Conservation (phyloP, 495 filamentous ascomycete genomes). For the Neurospora tetrasperma region DNA sequence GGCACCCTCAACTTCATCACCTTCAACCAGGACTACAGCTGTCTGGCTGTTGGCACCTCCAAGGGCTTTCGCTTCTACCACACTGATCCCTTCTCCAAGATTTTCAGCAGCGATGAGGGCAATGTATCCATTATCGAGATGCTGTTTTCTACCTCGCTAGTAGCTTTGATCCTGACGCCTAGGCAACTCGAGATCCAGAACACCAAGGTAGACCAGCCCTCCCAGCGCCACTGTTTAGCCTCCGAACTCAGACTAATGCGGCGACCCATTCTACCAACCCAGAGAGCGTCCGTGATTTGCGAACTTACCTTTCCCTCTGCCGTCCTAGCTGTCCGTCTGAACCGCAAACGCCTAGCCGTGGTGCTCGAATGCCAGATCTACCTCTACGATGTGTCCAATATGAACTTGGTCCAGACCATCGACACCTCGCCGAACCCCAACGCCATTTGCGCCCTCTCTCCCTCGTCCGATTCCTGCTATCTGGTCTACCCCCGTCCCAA, state of each 20-base stretch:
- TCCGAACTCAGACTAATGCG: not conserved
- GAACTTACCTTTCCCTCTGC: conserved; percentile 95
- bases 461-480: conserved; percentile 91
- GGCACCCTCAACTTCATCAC: conserved; percentile 92
- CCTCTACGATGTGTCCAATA: conserved; percentile 95
- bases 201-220: conserved; percentile 63
- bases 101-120: conserved; percentile 84
- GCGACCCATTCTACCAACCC: conserved; percentile 5
- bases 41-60: conserved; percentile 83
- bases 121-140: conserved; percentile 94
- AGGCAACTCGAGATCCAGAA: conserved; percentile 89
- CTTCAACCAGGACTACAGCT: conserved; percentile 98
- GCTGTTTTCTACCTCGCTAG: conserved; percentile 98
- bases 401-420: conserved; percentile 84
- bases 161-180: conserved; percentile 83
- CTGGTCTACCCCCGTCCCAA: conserved; percentile 92
- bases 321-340: conserved; percentile 83
- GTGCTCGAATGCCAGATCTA: conserved; percentile 93
- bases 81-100: conserved; percentile 88
- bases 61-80: conserved; percentile 93
- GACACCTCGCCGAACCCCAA: conserved; percentile 86
- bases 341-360: conserved; percentile 86
- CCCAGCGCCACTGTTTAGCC: not conserved
- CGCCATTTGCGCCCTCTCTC: conserved; percentile 84
- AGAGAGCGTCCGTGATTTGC: conserved; percentile 94